phyloP scores from a whole-genome alignment of 1,284 basidiomycete genomes.

The Melampsora larici-populina region DNA sequence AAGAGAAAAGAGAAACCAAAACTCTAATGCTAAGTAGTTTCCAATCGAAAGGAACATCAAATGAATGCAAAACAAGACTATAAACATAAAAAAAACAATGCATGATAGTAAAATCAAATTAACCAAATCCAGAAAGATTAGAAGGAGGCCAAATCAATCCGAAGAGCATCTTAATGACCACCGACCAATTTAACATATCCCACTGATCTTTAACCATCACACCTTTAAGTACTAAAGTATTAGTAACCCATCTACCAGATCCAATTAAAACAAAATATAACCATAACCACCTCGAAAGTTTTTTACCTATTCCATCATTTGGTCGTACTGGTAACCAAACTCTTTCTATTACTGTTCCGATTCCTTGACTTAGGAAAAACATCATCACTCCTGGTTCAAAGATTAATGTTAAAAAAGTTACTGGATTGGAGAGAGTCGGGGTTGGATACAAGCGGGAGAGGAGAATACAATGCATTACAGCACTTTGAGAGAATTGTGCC shows the following conservation, averaged over 20 bases:
- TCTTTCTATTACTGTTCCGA: constrained; percentile 15
- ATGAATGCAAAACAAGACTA: no score
- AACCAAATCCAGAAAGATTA: no score
- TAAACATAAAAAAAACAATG: no score
- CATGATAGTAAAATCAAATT: no score
- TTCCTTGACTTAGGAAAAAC: constrained; percentile 34
- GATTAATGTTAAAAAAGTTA: constrained; percentile 14
- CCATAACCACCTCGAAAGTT: constrained; percentile 3
- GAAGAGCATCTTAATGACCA: constrained; percentile 22
- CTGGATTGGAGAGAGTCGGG: constrained; percentile 3
- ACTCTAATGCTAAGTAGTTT: no score
- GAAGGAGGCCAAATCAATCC: background rate
- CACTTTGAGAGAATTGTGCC: background rate
- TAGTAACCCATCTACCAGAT: constrained; percentile 28
- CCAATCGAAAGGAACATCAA: no score
- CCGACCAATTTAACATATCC: constrained; percentile 11
- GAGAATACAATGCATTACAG: constrained; percentile 15
- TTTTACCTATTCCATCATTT: constrained; percentile 15
- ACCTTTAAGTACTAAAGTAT: constrained; percentile 23
- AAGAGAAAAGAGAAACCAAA: no score
- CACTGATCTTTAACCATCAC: constrained; percentile 17
- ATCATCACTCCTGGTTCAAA: constrained; percentile 27
- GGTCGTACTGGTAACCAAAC: background rate
- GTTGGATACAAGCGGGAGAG: constrained; percentile 27
- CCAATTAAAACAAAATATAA: constrained; percentile 15